These are phyloP conservation scores for Glaciozyma antarctica DNA, from an alignment of 768 basidiomycete species.

Conservation along the genomic window DNA sequence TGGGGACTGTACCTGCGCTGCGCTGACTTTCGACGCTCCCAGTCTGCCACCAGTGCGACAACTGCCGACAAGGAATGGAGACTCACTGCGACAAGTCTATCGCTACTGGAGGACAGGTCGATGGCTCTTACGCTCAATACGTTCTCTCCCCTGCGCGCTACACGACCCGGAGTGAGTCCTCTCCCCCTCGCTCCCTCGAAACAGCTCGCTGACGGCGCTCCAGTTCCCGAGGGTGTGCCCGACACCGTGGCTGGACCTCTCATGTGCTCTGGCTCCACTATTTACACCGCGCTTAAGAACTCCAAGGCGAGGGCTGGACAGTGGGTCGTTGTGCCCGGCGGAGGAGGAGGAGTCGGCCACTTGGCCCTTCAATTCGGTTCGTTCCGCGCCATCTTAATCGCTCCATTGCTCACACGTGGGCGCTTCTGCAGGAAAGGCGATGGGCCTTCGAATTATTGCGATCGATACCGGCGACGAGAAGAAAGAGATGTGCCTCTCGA, in stretches of 20 bases:
- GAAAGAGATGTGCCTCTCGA: conserved; percentile 50
- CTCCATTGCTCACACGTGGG: too few species aligned
- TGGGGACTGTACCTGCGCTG: too few species aligned
- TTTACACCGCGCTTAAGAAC: conserved; percentile 72
- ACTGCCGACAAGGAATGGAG: conserved; percentile 65
- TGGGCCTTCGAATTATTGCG: conserved; percentile 68
- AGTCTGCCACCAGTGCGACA: conserved; percentile 41
- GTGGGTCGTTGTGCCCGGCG: conserved; percentile 55
- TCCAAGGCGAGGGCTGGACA: conserved; percentile 52
- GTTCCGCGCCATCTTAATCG: too few species aligned
- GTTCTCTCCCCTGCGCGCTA: conserved; percentile 51
- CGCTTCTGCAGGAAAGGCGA: conserved; percentile 68
- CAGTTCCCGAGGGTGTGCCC: conserved; percentile 41
- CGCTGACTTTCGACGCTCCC: too few species aligned
- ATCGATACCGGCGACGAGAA: conserved; percentile 70
- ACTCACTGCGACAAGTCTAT: conserved; percentile 57
- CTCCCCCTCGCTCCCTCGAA: conserved; percentile 47
- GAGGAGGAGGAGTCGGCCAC: conserved; percentile 40
- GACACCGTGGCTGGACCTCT: too few species aligned
- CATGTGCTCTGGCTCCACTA: conserved; percentile 51
- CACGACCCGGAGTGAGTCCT: conserved; percentile 55
- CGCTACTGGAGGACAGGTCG: conserved; percentile 59
- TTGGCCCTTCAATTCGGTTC: conserved; percentile 39
- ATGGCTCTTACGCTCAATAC: conserved; percentile 60
- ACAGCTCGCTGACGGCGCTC: conserved; percentile 56